Base-by-base conservation (phyloP, 257 asterid species). In the Rhazya stricta region DNA sequence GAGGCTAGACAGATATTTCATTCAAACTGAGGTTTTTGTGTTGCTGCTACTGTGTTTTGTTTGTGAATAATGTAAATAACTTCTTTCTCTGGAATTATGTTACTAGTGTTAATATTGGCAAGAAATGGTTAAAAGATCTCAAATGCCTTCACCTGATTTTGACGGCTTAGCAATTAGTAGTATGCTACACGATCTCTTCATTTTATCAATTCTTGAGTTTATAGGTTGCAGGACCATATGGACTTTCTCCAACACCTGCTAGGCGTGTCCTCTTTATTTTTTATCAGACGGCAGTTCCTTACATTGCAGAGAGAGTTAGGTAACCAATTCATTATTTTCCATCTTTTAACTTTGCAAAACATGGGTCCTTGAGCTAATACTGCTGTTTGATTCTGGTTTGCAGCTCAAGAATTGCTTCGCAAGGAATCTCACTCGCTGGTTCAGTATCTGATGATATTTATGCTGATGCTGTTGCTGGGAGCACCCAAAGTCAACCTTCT, bases 281-380 rank as follows among this genome's bases (percentile, higher is more conserved):
- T 83, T 91, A 88, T 82, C 99, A 92, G 84, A 88, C 97, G 53
- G 91, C 98, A 42, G 88, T 95, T 78, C 99, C 97, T 39, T 92
- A 95, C 72, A 89, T 95, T 79, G 98, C 96, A 78, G 99, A 95
- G 85, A 84, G 97, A 79, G 85, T 91, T 86, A 91, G 99, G 99
- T 95, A 72, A 61, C 66, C 48, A 54, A 9, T 39, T 32, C 19
- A 62, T 23, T 66, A 13, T 25, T 23, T 13, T 65, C 48, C 23
- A 45, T 56, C 42, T 72, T 70, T 37, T 39, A 71, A 75, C 51
- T 46, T 27, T 74, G 23, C 73, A 32, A 72, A 48, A 18, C 54
- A 25, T 62, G 5, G 68, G n/a, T 56, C 48, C 71, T 48, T 69
- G 54, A 46, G 48, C 56, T 18, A 50, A 74, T 37, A 76, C 65